Base-by-base conservation (phyloP, 2,329 filamentous ascomycete species). In the Exophiala sp. region DNA sequence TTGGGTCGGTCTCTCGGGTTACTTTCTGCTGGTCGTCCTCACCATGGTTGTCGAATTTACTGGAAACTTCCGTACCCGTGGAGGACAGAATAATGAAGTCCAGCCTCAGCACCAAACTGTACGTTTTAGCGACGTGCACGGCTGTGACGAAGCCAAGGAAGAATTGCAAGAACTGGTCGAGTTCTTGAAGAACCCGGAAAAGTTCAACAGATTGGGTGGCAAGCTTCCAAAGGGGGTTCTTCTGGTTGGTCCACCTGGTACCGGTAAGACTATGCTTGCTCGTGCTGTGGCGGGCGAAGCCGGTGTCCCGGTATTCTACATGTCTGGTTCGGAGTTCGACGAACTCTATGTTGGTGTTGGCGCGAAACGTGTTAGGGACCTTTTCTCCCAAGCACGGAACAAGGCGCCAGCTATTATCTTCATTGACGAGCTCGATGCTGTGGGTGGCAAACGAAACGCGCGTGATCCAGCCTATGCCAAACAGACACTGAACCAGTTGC, bases 291-390 rank as follows among this genome's bases (percentile, higher is more conserved):
- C 94, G 44, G 94, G 94, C 48, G 94, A 99, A 75, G 91, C 94
- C 50, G 94, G 92, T 52, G 94, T 99, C 14, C 94, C 94, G 1
- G 99, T 99, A 80, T 99, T 97, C 80, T 99, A 96, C 80, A 97
- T 99, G 92, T 99, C 94, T 67, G 94, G 94, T 47, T 95, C 90
- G 54, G 94, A 99, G 71, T 99, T 99, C 68, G 94, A 99, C 67
- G 94, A 99, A 72, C 87, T 99, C 48, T 99, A 96, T 67, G 95
- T 99, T 34, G 94, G 94, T 68, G 94, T 99, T 50, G 91, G 91
- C 68, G 91, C 91, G 42, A 96, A 99, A 78, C 88, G 94, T 66
- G 92, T 99, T 45, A 89, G 94, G 55, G 94, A 96, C 59, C 81
- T 96, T n/a, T 95, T 96, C 70, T 75, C 79, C 42, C 84, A 88